Conservation (phyloP, 768 basidiomycete species). For the Dentipellis fragilis region DNA sequence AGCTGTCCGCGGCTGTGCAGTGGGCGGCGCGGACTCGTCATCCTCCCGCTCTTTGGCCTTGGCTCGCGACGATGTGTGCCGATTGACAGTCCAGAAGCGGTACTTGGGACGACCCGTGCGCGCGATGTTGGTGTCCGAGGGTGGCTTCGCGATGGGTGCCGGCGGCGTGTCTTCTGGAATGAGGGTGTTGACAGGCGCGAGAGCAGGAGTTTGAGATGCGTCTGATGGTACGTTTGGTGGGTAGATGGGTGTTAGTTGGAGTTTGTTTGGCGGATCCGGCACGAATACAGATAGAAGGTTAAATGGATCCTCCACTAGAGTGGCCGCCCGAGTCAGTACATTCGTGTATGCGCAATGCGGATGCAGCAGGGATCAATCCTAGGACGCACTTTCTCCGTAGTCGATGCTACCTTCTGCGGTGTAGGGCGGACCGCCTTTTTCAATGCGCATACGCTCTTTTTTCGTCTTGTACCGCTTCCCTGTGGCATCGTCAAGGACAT, state of each 20-base stretch:
- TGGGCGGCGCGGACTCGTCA: constrained; percentile 25
- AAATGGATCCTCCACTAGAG: constrained; percentile 73
- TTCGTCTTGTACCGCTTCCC: constrained; percentile 76
- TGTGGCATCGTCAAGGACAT: constrained; percentile 16
- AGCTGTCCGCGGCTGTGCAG: constrained; percentile 42
- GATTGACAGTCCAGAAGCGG: constrained; percentile 53
- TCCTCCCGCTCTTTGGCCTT: constrained; percentile 42
- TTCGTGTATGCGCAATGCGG: neutral
- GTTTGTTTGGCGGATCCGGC: constrained; percentile 46
- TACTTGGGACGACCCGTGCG: constrained; percentile 22
- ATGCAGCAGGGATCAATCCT: neutral
- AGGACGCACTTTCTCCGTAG: constrained; percentile 52
- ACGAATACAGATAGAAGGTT: constrained; percentile 52
- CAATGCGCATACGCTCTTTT: constrained; percentile 69
- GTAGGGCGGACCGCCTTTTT: constrained; percentile 64
- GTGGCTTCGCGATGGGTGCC: constrained; percentile 2
- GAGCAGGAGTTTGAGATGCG: constrained; percentile 15
- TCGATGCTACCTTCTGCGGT: constrained; percentile 72
- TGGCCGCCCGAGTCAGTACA: constrained; percentile 2
- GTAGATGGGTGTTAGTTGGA: constrained; percentile 48
- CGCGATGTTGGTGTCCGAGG: neutral
- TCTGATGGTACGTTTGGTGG: constrained; percentile 19
- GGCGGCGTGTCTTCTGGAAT: constrained; percentile 18
- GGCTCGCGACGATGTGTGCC: constrained; percentile 35
- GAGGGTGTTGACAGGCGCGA: constrained; percentile 18